Evolutionary conservation across 31 red algal species (phyloP).

Genomic region (Asparagopsis taxiformis): DNA sequence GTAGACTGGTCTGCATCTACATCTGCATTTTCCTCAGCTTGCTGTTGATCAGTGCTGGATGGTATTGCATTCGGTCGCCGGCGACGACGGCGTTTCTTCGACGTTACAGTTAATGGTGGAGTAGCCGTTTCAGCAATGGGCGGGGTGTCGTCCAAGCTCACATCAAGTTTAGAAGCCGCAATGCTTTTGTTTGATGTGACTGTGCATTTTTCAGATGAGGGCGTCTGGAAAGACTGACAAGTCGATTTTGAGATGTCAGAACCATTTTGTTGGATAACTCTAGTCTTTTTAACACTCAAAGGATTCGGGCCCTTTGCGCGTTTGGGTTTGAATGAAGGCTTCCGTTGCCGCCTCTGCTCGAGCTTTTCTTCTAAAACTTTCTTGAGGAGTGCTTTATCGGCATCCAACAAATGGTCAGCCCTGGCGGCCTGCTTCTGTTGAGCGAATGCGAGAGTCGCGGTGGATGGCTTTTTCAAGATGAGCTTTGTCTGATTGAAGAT

Average conservation of each 20-base stretch:
- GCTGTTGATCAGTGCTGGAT: too few relatives aligned
- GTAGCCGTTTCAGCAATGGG: too few relatives aligned
- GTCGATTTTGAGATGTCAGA: too few relatives aligned
- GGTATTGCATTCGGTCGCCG: too few relatives aligned
- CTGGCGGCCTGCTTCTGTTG: constrained; percentile 12
- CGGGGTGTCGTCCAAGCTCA: background rate
- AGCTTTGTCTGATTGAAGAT: constrained; percentile 60
- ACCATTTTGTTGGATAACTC: too few relatives aligned
- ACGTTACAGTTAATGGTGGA: too few relatives aligned
- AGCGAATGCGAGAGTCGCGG: constrained; percentile 29
- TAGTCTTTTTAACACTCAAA: constrained; percentile 58
- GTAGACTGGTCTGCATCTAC: too few relatives aligned
- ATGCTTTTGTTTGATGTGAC: too few relatives aligned
- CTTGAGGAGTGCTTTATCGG: constrained; percentile 37
- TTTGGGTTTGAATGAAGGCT: constrained; percentile 19
- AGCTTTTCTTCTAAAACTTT: constrained; percentile 17
- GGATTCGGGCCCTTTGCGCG: constrained; percentile 68
- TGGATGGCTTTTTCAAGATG: constrained; percentile 26
- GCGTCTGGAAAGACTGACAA: too few relatives aligned
- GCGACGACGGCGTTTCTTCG: too few relatives aligned
- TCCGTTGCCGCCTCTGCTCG: background rate
- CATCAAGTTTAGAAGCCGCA: background rate
- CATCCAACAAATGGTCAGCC: constrained; percentile 1
- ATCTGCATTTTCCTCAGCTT: too few relatives aligned
- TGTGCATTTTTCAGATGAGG: too few relatives aligned